These are phyloP conservation scores for Decorospora gaudefroyi DNA, from an alignment of 2,329 filamentous ascomycete species.

Conservation along the genomic window DNA sequence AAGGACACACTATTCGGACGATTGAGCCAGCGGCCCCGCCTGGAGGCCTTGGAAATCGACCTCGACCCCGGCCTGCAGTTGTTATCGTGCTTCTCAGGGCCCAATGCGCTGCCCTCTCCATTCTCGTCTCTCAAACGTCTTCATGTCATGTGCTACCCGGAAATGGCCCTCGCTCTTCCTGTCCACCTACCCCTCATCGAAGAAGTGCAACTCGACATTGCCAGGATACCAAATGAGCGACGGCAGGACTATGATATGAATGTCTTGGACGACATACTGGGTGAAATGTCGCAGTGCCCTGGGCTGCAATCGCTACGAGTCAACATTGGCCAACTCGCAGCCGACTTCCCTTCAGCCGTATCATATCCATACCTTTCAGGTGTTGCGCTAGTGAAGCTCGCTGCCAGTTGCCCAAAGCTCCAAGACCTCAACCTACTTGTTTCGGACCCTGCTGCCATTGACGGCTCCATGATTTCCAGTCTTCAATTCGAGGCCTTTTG, in stretches of 20 bases:
- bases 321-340: slow-evolving; percentile 31
- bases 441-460: slow-evolving; percentile 34
- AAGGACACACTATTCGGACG: slow-evolving; percentile 36
- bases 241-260: slow-evolving; percentile 22
- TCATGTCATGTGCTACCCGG: slow-evolving; percentile 41
- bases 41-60: slow-evolving; percentile 39
- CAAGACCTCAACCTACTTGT: slow-evolving; percentile 35
- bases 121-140: slow-evolving; percentile 33
- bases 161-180: slow-evolving; percentile 36
- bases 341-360: slow-evolving; percentile 31
- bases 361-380: slow-evolving; percentile 32
- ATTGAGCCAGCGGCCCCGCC: slow-evolving; percentile 29
- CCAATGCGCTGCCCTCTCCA: slow-evolving; percentile 16
- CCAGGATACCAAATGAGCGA: slow-evolving; percentile 27
- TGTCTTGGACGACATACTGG: slow-evolving; percentile 31
- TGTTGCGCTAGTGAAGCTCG: slow-evolving; percentile 25
- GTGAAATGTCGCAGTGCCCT: slow-evolving; percentile 22
- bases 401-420: slow-evolving; percentile 28
- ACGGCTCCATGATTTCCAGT: slow-evolving; percentile 34
- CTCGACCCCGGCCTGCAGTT: slow-evolving; percentile 37
- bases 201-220: slow-evolving; percentile 38
- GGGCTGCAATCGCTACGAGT: slow-evolving; percentile 32
- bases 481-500: slow-evolving; percentile 39
- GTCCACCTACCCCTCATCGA: slow-evolving; percentile 29
- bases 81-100: slow-evolving; percentile 28